Percentiles rank a stretch among this genome's conserved stretches.
Evolutionary conservation across 371 early-diverging fungal species (phyloP).

Genomic region (Ordospora pajunii): DNA sequence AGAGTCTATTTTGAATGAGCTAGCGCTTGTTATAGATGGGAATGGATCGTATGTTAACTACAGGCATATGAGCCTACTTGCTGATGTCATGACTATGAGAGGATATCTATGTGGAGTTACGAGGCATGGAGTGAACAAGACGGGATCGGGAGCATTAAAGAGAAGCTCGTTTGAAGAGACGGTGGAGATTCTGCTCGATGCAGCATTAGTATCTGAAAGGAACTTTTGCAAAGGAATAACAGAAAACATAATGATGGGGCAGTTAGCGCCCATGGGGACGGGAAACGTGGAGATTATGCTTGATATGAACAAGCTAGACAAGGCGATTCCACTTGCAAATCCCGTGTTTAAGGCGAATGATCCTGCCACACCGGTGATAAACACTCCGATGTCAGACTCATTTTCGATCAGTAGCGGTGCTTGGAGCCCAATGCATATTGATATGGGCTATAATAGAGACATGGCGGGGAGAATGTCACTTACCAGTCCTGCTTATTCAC

Average conservation of each 20-base stretch:
- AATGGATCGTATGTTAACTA: slow-evolving; percentile 97
- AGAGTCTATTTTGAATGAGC: slow-evolving; percentile 76
- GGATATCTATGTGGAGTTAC: slow-evolving; percentile 92
- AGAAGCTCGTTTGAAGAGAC: slow-evolving; percentile 98
- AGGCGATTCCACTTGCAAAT: slow-evolving; percentile 38
- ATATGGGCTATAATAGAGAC: slow-evolving; percentile 6
- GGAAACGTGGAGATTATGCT: slow-evolving; percentile 75
- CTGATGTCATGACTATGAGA: slow-evolving; percentile 91
- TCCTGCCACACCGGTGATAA: slow-evolving; percentile 27
- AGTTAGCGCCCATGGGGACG: slow-evolving; percentile 91
- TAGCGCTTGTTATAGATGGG: slow-evolving; percentile 85
- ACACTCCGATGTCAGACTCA: slow-evolving; percentile 24
- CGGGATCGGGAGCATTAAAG: slow-evolving; percentile 83
- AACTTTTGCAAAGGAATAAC: slow-evolving; percentile 88
- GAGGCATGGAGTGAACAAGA: slow-evolving; percentile 91
- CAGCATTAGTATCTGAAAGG: slow-evolving; percentile 79
- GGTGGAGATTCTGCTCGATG: slow-evolving; percentile 92
- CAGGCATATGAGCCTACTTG: slow-evolving; percentile 84
- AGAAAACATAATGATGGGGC: slow-evolving; percentile 86
- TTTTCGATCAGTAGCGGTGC: slow-evolving; percentile 3
- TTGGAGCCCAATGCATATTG: slow-evolving; percentile 21
- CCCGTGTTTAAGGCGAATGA: slow-evolving; percentile 46
- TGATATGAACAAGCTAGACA: slow-evolving; percentile 53
- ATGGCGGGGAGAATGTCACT: slow-evolving; percentile 60
- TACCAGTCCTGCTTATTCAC: slow-evolving; percentile 35